Base-by-base conservation (phyloP, 108 stramenopile genomes). In the Nitzschia inconspicua region DNA sequence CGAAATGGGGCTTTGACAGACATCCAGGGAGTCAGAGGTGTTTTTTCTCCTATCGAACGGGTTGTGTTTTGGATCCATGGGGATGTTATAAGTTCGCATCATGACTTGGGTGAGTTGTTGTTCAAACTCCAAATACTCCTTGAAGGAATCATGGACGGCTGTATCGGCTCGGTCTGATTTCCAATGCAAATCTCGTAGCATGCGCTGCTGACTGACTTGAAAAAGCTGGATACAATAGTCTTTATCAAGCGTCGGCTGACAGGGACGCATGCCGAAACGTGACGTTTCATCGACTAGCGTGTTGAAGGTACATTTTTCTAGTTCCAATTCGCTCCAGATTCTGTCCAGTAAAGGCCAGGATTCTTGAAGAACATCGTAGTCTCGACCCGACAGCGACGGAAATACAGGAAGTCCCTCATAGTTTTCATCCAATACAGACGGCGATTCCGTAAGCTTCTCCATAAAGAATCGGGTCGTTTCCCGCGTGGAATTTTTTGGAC, bases 261-360 rank as follows among this genome's bases (percentile, higher is more conserved):
- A 68, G 1, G 67, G 67, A 34, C 67, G 35, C 67, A 68, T 68
- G 19, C 67, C 67, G 30, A 68, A 68, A n/a, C 67, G 57, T 30
- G 43, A 68, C 18, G 67, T 60, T 29, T 68, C 67, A 9, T 59
- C 59, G 31, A 53, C 41, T 28, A 68, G 28, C 3, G 67, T 68
- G 27, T 68, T 68, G 50, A 47, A 60, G 11, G 67, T 68, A 30
- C 58, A 59, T 35, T 68, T 68, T 16, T 11, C 22, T 28, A 68
- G 3, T 44, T 68, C 67, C 18, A 68, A 25, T 53, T 68, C 67
- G 22, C 51, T 53, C 67, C 57, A 59, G 32, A 68, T 51, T 30
- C 67, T 48, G 2, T 68, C 58, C 48, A 68, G 23, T 24, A 68
- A 41, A 42, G 67, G 42, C 30, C 37, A 57, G 27, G 65, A 56